Evolutionary conservation across 805 yeast species (phyloP).

Genomic region (Metschnikowia henanensis): DNA sequence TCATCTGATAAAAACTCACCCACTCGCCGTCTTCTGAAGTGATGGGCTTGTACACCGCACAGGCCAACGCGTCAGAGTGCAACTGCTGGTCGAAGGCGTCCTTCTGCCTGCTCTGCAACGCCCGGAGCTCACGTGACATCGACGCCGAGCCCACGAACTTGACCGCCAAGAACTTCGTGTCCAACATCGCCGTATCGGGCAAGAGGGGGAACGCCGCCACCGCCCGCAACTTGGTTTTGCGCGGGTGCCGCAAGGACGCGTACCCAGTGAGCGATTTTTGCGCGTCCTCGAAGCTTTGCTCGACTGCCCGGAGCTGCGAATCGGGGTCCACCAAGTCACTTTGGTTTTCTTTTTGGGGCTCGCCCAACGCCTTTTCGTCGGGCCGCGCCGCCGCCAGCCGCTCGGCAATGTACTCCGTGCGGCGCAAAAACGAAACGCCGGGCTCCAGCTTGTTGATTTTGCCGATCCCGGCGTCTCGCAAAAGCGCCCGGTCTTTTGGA

Average conservation of each 20-base stretch:
- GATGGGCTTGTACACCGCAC: conserved; percentile 73
- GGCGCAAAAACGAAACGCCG: conserved; percentile 79
- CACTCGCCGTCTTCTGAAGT: conserved; percentile 73
- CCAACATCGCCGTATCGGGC: conserved; percentile 92
- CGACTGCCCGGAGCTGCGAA: conserved; percentile 67
- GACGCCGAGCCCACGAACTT: conserved; percentile 64
- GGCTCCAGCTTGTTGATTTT: conserved; percentile 43
- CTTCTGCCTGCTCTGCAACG: conserved; percentile 29
- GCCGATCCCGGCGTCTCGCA: conserved; percentile 74
- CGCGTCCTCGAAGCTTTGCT: conserved; percentile 70
- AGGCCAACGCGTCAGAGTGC: conserved; percentile 42
- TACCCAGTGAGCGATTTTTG: conserved; percentile 43
- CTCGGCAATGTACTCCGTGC: conserved; percentile 90
- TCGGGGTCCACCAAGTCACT: conserved; percentile 51
- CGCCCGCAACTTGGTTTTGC: conserved; percentile 69
- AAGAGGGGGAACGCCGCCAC: conserved; percentile 76
- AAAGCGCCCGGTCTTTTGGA: conserved; percentile 71
- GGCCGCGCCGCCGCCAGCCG: conserved; percentile 39
- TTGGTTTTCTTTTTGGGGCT: conserved; percentile 15
- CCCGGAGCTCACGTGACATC: conserved; percentile 36
- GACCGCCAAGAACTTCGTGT: conserved; percentile 65
- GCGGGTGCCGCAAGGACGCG: conserved; percentile 67
- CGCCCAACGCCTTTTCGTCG: conserved; percentile 24
- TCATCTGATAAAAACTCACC: conserved; percentile 54
- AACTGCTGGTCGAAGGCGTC: conserved; percentile 27